Evolutionary conservation across 306 rosid species (phyloP), one percentile per base, ranked within the genome.

Genomic region (Delonix regia): DNA sequence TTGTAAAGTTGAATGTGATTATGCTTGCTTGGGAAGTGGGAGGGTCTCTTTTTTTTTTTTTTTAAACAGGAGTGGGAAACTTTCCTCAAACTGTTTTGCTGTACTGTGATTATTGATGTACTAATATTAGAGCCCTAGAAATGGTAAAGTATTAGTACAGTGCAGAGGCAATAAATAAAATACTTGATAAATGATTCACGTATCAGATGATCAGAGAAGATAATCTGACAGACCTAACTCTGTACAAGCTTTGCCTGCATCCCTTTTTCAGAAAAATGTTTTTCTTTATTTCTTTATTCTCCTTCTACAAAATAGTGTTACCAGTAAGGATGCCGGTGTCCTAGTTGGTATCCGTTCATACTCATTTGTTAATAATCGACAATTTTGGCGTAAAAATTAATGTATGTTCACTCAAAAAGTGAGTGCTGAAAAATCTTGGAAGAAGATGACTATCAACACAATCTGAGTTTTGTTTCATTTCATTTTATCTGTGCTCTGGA

Each of bases 21-120:
- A 51, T 79, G 72, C 64, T 83, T 82, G 83, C 82, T 87, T 80
- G 84, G 90, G 81, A 83, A 87, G 82, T 75, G 77, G 38, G 73
- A 42, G 73, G 38, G 38, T 44, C 38, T n/a, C n/a, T n/a, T n/a
- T n/a, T n/a, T n/a, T n/a, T n/a, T n/a, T n/a, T n/a, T 7, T 42
- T 24, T 42, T 19, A 19, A 64, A 38, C 52, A 11, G 34, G 15
- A 47, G 36, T 13, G 56, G 9, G 2, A 21, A 68, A 44, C 38
- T 42, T 44, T 68, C 38, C 73, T 44, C 44, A 21, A 68, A 68
- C 36, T 44, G 73, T 68, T 44, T 24, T 42, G 19, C 36, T 42
- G 53, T 42, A 22, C 73, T 48, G n/a, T 41, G 36, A 42, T 67
- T 22, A 42, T 22, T 24, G 34, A 13, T 12, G 48, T 14, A 65